Evolutionary conservation across 768 basidiomycete genomes (phyloP), one percentile per base, ranked within the genome.

Genomic region (Trametes gibbosa): DNA sequence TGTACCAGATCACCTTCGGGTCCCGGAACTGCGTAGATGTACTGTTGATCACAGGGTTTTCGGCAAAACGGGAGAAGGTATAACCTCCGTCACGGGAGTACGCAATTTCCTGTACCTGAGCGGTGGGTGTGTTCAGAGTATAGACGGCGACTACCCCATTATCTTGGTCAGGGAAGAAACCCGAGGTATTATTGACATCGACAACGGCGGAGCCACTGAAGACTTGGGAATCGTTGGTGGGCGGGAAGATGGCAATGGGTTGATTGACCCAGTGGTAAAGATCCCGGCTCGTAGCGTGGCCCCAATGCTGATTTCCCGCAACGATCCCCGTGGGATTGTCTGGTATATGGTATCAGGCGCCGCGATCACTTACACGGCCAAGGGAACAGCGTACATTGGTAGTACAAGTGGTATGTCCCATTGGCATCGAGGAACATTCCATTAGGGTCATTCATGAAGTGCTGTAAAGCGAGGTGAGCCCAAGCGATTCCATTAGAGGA

Each of bases 391-490:
- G n/a, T 47, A 56, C 60, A 61, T 39, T 61, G 60, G 27, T 61
- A 61, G 49, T 61, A 61, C 17, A 61, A 43, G 47, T 61, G 60
- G 29, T 61, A 61, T 5, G 54, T 61, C 27, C 55, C 60, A 19
- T 56, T 41, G n/a, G 37, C 45, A 25, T 61, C 60, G 19, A 41
- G 13, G 29, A 52, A 52, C 12, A 61, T 35, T 0, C 60, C 60
- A 21, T 61, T 61, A 5, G 60, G 60, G 21, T 61, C 60, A 17
- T 61, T 61, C 60, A 61, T 61, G 50, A 56, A 61, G 41, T 56
- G 14, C 54, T 53, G 32, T 2, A 40, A 1, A 6, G 23, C 19
- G 42, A 3, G 10, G 7, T 39, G 8, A 42, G 32, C 16, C 17
- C 8, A 10, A 2, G 16, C 17, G 16, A 29, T 2, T n/a, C 1